Evolutionary conservation across 148 eudicot genomes (phyloP), one percentile per base, ranked within the genome.

Genomic region (Diospyros lotus): DNA sequence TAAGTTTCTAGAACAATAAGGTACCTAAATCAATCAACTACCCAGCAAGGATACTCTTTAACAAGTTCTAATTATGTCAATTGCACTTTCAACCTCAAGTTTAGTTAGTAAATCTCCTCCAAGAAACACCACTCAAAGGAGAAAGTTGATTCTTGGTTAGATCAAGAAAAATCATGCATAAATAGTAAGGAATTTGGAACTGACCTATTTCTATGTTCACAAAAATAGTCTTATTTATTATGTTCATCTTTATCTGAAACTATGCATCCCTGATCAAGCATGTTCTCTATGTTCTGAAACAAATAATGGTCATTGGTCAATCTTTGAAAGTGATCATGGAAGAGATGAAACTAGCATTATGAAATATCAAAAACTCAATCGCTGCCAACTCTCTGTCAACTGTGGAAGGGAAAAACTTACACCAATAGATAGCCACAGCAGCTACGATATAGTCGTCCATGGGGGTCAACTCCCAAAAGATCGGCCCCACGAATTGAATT

Each of bases 351-450:
- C 4, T 4, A 48, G 6, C 52, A 55, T 66, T 28, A 28, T 0
- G 0, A 28, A 28, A 28, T 28, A 28, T 0, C 28, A 28, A 28
- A 28, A 28, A 28, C 28, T 39, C 18, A 61, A 62, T 10, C 39
- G 45, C 55, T 9, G 13, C 76, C 38, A 8, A 61, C 44, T 73
- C 58, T 73, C n/a, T 28, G 28, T 28, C 39, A 14, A 14, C 14
- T 28, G 64, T 66, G 48, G 17, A 13, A 68, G 77, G 76, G 77
- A 71, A 68, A 28, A 78, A 80, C 99, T 93, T 93, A 96, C 99
- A 93, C 98, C 86, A 96, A 79, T 65, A 96, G 86, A 86, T 93
- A 93, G 83, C 90, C 94, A 75, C 88, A 91, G 83, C 97, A 81
- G 80, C 88, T 64, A 75, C 81, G 88, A 80, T 80, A 96, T 46